A percentile compares a stretch with the other conserved stretches of the same genome.
These are phyloP conservation scores for Parastagonospora avenae DNA, from an alignment of 2,329 filamentous ascomycete species.

Conservation along the genomic window DNA sequence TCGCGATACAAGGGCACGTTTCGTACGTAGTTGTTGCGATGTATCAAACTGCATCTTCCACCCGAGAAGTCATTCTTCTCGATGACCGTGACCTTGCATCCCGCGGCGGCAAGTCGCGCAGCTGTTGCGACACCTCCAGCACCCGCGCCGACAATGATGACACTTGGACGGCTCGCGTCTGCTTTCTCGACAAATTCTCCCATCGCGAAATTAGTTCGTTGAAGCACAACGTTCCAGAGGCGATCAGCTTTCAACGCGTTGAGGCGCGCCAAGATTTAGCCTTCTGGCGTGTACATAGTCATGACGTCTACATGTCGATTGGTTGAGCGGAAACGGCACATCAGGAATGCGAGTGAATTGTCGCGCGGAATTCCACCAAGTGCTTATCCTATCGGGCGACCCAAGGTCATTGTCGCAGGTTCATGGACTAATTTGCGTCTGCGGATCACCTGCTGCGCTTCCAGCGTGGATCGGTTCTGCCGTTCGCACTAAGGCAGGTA, in stretches of 20 bases:
- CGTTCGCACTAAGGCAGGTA: no score
- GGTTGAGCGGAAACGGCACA: neutral
- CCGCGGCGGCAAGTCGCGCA: constrained; percentile 72
- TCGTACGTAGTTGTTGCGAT: constrained; percentile 61
- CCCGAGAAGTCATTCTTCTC: constrained; percentile 78
- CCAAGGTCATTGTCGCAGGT: no score
- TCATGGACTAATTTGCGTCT: no score
- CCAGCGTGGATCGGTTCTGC: no score
- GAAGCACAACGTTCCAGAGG: neutral
- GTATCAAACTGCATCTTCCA: constrained; percentile 71
- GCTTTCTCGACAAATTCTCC: constrained; percentile 9
- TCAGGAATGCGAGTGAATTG: no score
- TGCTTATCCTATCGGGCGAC: no score
- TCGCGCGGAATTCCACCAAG: no score
- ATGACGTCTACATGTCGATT: constrained; percentile 18
- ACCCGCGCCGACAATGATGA: constrained; percentile 64
- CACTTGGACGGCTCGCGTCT: constrained; percentile 22
- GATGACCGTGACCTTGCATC: constrained; percentile 74
- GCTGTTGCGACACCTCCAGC: constrained; percentile 74
- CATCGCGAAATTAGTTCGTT: constrained; percentile 6
- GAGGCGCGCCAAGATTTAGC: constrained; percentile 16
- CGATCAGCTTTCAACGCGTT: constrained; percentile 8
- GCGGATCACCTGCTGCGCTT: no score
- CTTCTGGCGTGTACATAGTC: constrained; percentile 13
- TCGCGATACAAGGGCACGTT: neutral